Evolutionary conservation across 2,329 filamentous ascomycete species (phyloP), one percentile per base, ranked within the genome.

Genomic region (Bimuria novae-zelandiae): DNA sequence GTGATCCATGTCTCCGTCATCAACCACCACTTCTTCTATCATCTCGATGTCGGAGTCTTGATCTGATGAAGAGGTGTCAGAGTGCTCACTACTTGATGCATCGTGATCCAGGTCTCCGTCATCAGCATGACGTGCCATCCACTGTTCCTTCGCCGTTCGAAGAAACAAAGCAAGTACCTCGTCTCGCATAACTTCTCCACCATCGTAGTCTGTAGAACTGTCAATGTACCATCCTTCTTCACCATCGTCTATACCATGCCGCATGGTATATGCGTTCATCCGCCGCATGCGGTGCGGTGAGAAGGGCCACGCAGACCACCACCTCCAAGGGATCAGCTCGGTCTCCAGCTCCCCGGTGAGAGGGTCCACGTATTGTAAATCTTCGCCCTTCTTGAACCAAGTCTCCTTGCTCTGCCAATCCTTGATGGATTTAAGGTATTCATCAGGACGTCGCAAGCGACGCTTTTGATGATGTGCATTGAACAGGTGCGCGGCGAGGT

Each of bases 221-320:
- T 78, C 80, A 27, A 84, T 75, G 0, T 80, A 85, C 64, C 80
- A 84, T 11, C 63, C 67, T 25, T 84, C 81, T 48, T 82, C 75
- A 6, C 78, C 75, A 43, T 84, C 79, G 7, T 64, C 57, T 21
- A 50, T 50, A 33, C 21, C 33, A 55, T n/a, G n/a, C n/a, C 30
- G 58, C 51, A 33, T 73, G 63, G 69, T 76, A 59, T 77, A 79
- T 46, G 77, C 70, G 55, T 89, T 81, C 14, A 77, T 75, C 1
- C 89, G 89, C 1, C 89, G 89, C 7, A 94, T 85, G 22, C 81
- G 75, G 7, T 78, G 75, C 4, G 82, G 78, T 17, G 80, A 79
- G 65, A 95, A 71, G 4, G 93, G 93, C 93, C 93, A 97, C 0
- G 92, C 89, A 16, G 89, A 90, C 92, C 93, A 97, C 4, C 69